Evolutionary conservation across 2,329 filamentous ascomycete genomes (phyloP).

Genomic region (Diaporthe destruens): DNA sequence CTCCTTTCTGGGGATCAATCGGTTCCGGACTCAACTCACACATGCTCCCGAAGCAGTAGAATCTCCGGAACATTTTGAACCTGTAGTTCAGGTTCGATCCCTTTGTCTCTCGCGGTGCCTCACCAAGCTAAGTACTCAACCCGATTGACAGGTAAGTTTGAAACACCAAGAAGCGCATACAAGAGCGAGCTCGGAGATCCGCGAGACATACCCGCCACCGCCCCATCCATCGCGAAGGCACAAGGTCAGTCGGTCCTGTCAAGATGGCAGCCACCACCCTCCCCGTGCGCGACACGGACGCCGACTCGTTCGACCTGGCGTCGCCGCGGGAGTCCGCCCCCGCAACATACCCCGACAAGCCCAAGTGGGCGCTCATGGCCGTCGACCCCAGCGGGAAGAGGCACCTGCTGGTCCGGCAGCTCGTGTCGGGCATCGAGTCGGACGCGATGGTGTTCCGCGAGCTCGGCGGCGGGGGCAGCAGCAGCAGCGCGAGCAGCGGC

Average conservation of each 20-base stretch:
- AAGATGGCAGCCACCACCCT: not conserved
- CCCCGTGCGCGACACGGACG: not conserved
- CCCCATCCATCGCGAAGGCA: too few relatives aligned
- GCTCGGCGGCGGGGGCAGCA: not conserved
- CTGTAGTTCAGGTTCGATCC: conserved; percentile 4
- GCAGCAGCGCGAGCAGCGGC: too few relatives aligned
- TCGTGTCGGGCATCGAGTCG: conserved; percentile 3
- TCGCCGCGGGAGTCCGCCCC: not conserved
- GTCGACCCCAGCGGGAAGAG: not conserved
- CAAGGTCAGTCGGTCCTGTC: not conserved
- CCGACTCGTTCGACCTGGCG: not conserved
- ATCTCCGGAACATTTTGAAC: not conserved
- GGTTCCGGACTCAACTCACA: too few relatives aligned
- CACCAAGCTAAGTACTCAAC: too few relatives aligned
- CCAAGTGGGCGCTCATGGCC: conserved; percentile 16
- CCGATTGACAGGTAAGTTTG: not conserved
- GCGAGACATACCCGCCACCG: too few relatives aligned
- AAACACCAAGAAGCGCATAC: not conserved
- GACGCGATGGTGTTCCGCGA: not conserved
- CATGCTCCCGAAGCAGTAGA: not conserved
- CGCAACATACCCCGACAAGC: too few relatives aligned
- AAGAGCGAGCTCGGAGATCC: not conserved
- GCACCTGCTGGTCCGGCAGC: not conserved
- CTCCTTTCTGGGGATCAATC: not conserved
- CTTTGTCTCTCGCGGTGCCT: not conserved